Evolutionary conservation across 441 rosid species (phyloP).

Genomic region (Lagerstroemia fauriei): DNA sequence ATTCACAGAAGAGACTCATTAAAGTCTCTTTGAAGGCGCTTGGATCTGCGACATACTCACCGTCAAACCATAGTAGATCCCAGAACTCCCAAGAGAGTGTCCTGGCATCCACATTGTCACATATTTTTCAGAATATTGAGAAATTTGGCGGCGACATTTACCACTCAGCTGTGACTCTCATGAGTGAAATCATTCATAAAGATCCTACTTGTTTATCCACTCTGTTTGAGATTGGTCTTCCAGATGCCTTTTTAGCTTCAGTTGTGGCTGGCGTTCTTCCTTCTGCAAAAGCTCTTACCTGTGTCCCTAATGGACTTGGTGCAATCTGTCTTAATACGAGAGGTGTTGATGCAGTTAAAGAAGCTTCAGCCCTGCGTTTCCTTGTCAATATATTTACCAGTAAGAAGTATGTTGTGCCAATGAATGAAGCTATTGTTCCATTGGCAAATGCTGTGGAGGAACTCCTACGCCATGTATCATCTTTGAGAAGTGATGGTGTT

Average conservation of each 20-base stretch:
- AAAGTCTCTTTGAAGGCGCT: slow-evolving; percentile 90
- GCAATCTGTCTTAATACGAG: slow-evolving; percentile 91
- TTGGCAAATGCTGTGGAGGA: slow-evolving; percentile 96
- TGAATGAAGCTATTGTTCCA: slow-evolving; percentile 96
- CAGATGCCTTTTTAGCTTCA: slow-evolving; percentile 88
- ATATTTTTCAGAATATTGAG: slow-evolving; percentile 71
- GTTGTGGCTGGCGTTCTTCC: slow-evolving; percentile 81
- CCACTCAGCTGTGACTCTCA: slow-evolving; percentile 91
- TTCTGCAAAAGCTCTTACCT: slow-evolving; percentile 91
- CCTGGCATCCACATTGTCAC: slow-evolving; percentile 77
- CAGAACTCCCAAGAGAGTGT: slow-evolving; percentile 73
- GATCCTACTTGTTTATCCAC: slow-evolving; percentile 86
- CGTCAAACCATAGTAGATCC: slow-evolving; percentile 67
- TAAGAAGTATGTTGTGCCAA: slow-evolving; percentile 82
- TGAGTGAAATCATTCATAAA: slow-evolving; percentile 97
- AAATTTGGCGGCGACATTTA: slow-evolving; percentile 95
- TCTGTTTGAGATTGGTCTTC: slow-evolving; percentile 87
- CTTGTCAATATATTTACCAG: slow-evolving; percentile 80
- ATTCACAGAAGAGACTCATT: slow-evolving; percentile 85
- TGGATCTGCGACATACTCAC: slow-evolving; percentile 93
- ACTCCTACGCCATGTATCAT: slow-evolving; percentile 91
- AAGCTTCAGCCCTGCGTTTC: slow-evolving; percentile 75
- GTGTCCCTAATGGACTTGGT: slow-evolving; percentile 92
- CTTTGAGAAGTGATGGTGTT: slow-evolving; percentile 81
- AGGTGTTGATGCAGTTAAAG: slow-evolving; percentile 94